A percentile compares a stretch with the other conserved stretches of the same genome.
Evolutionary conservation across 169 alveolate genomes (phyloP).

Genomic region (Plasmodium cynomolgi): DNA sequence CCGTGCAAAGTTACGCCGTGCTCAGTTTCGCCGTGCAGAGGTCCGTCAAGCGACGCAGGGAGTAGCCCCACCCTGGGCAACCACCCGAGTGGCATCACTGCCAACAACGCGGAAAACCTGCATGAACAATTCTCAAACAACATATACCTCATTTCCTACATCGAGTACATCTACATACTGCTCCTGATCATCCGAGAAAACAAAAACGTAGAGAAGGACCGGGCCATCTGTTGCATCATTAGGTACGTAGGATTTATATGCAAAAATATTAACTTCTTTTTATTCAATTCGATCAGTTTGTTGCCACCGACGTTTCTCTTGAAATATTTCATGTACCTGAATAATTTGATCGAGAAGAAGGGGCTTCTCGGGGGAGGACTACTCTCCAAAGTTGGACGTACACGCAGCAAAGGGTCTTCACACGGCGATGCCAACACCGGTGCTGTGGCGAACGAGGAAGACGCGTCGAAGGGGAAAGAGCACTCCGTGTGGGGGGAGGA

Average conservation of each 20-base stretch:
- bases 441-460: background rate
- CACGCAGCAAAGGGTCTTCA: background rate
- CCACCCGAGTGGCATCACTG: background rate
- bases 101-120: background rate
- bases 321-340: slow-evolving; percentile 56
- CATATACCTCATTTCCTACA: slow-evolving; percentile 46
- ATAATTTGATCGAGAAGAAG: slow-evolving; percentile 25
- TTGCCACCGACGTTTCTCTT: slow-evolving; percentile 43
- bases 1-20: background rate
- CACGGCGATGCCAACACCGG: background rate
- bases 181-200: slow-evolving; percentile 55
- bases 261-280: slow-evolving; percentile 68
- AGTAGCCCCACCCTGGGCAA: background rate
- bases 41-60: background rate
- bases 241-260: slow-evolving; percentile 73
- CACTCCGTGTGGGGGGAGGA: background rate
- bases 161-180: slow-evolving; percentile 64
- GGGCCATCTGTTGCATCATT: slow-evolving; percentile 63
- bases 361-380: background rate
- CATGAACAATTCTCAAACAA: slow-evolving; percentile 3
- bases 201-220: slow-evolving; percentile 52
- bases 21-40: background rate
- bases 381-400: background rate
- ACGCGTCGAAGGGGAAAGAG: background rate
- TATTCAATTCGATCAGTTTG: slow-evolving; percentile 50